Percentiles rank a stretch among this genome's conserved stretches.
phyloP scores from a whole-genome alignment of 441 rosid species.

The Hypseocharis bilobata region DNA sequence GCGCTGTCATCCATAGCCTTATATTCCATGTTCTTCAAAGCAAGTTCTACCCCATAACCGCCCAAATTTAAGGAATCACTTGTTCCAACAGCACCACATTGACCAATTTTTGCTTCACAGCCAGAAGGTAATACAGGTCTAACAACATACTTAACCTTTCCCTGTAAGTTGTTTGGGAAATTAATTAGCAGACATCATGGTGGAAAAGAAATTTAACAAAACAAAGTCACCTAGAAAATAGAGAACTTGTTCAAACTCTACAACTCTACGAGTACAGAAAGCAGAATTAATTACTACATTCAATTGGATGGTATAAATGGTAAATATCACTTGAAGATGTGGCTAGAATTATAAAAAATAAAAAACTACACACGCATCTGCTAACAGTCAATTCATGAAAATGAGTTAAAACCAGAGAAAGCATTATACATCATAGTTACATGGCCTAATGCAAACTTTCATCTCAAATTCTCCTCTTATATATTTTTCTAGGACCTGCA shows the following conservation, averaged over 20 bases:
- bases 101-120: constrained; percentile 61
- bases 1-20: constrained; percentile 97
- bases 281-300: not conserved
- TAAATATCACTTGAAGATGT: not conserved
- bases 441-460: too few relatives aligned
- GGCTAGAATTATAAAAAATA: not conserved
- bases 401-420: too few relatives aligned
- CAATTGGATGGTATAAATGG: not conserved
- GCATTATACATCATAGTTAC: too few relatives aligned
- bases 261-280: not conserved
- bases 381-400: not conserved
- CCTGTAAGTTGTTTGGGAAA: constrained; percentile 42
- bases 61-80: constrained; percentile 71
- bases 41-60: constrained; percentile 99
- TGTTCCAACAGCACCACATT: constrained; percentile 79
- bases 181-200: constrained; percentile 21
- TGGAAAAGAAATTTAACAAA: not conserved
- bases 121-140: constrained; percentile 87
- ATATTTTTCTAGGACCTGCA: too few relatives aligned
- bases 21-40: constrained; percentile 98
- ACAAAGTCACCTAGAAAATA: not conserved
- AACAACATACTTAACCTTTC: constrained; percentile 72
- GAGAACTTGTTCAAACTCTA: not conserved
- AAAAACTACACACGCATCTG: not conserved
- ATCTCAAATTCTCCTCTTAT: too few relatives aligned